Base-by-base conservation (phyloP, 768 basidiomycete species). In the Mycena sanguinolenta region DNA sequence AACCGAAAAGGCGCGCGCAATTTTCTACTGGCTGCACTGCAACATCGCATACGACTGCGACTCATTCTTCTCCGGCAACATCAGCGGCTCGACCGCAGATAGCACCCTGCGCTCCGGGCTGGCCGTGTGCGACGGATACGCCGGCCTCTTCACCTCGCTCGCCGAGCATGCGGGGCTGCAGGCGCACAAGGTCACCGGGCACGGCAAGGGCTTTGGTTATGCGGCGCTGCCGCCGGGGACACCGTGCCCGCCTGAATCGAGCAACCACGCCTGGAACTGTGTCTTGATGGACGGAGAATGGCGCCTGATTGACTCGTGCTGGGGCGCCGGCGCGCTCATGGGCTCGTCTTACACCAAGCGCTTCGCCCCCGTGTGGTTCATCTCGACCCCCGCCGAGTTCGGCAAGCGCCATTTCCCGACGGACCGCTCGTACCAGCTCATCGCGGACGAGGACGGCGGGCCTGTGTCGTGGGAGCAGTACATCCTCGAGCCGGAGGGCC, bases 201-300 rank as follows among this genome's bases (percentile, higher is more conserved):
- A 86, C 61, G 86, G 85, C 16, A 86, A 87, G 72, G 85, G 86
- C 25, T 79, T 81, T 39, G 86, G 85, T 44, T 85, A 84, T 66
- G 63, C 65, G 32, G 73, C 82, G 19, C 75, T 81, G 16, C 67
- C 55, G 7, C 79, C 81, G 17, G 82, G 74, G 42, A 77, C 77
- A 46, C 81, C 79, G 16, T 65, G 80, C 13, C 85, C 85, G n/a
- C 73, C 77, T 28, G 80, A 80, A 72, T 74, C 77, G 16, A 76
- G 74, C n/a, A 83, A 83, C 70, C 86, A 87, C 72, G 86, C 85
- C 16, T 87, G 86, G 86, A 86, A 86, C 66, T 83, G 82, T 73
- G 80, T 85, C 14, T 76, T 79, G 28, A 76, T 85, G 75, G 82
- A 85, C 71, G 84, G 80, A 53, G 80, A 83, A 65, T 87, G 86